Percentiles rank a stretch among this genome's conserved stretches.
phyloP scores from a whole-genome alignment of 768 basidiomycete genomes.

The Tylopilus felleus region DNA sequence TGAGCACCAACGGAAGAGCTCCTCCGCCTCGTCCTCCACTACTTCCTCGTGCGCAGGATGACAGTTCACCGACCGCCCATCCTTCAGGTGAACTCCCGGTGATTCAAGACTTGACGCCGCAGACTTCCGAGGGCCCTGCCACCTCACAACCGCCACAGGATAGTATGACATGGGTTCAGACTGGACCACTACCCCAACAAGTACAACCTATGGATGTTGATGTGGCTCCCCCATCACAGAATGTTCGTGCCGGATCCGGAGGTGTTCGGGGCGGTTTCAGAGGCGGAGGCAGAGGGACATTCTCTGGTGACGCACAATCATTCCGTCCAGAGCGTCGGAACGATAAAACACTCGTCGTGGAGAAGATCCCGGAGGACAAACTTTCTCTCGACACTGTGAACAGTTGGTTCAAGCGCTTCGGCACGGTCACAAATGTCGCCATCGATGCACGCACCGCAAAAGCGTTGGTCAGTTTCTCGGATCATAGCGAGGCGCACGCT shows the following conservation, averaged over 20 bases:
- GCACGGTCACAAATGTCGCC: constrained; percentile 88
- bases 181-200: constrained; percentile 7
- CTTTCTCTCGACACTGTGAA: constrained; percentile 76
- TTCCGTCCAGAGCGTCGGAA: constrained; percentile 66
- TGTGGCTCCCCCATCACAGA: constrained; percentile 26
- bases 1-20: constrained; percentile 30
- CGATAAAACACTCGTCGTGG: constrained; percentile 85
- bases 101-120: constrained; percentile 78
- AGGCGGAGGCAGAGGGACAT: constrained; percentile 53
- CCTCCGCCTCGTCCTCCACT: constrained; percentile 53
- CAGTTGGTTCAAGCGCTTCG: constrained; percentile 89
- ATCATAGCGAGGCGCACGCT: constrained; percentile 77
- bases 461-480: constrained; percentile 84
- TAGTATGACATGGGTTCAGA: constrained; percentile 20
- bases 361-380: constrained; percentile 88
- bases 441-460: constrained; percentile 73
- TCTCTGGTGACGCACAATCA: constrained; percentile 59
- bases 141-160: constrained; percentile 24
- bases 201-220: constrained; percentile 32
- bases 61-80: constrained; percentile 40
- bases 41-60: constrained; percentile 54
- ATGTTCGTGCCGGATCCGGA: constrained; percentile 27
- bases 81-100: constrained; percentile 74
- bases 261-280: constrained; percentile 45
- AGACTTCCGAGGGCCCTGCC: constrained; percentile 34